phyloP scores from a whole-genome alignment of 108 stramenopile species.

The Aurantiochytrium sp. region DNA sequence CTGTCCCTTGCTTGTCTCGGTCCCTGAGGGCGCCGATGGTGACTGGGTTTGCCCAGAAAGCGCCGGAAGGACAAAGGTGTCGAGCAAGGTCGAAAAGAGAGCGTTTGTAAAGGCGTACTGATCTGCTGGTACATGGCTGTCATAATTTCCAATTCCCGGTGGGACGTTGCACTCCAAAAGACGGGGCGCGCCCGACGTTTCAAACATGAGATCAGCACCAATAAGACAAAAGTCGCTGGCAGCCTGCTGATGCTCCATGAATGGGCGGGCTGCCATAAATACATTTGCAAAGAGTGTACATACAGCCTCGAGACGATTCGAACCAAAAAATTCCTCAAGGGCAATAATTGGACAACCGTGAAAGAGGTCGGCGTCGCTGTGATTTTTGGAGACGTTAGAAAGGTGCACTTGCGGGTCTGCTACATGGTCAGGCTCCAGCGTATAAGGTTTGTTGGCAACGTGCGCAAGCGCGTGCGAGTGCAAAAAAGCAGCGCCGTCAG shows the following conservation, averaged over 20 bases:
- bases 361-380: neutral
- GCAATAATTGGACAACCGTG: neutral
- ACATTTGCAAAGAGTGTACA: neutral
- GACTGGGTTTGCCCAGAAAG: neutral
- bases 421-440: neutral
- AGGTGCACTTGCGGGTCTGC: neutral
- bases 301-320: neutral
- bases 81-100: neutral
- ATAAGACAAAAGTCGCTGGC: neutral
- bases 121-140: neutral
- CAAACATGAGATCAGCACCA: neutral
- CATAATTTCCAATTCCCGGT: neutral
- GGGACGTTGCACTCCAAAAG: neutral
- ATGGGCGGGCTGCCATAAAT: neutral
- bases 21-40: neutral
- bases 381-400: neutral
- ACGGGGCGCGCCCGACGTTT: neutral
- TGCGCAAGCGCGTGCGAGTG: neutral
- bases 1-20: too few relatives aligned
- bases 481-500: neutral
- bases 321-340: neutral
- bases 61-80: neutral
- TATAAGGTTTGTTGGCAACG: neutral
- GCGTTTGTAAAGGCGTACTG: neutral
- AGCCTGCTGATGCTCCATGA: neutral